Conservation (phyloP, 1,284 basidiomycete species). For the Exobasidium rhododendri region DNA sequence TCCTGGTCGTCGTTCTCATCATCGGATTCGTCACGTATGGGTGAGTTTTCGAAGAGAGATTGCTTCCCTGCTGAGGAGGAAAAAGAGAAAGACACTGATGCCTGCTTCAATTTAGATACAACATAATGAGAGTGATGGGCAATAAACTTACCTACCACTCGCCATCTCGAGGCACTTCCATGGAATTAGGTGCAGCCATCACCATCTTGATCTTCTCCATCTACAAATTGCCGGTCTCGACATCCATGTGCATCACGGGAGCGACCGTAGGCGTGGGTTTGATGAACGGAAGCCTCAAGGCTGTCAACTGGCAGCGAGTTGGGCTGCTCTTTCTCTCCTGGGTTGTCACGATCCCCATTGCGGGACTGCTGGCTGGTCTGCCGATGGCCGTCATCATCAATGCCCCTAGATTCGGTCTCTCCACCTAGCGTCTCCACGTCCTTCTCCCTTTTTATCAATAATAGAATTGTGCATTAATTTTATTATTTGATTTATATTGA, state of each 20-base stretch:
- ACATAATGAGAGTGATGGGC: slow-evolving; percentile 56
- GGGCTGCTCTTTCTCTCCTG: slow-evolving; percentile 20
- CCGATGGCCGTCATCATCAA: slow-evolving; percentile 21
- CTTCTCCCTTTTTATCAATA: too few relatives aligned
- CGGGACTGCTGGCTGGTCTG: slow-evolving; percentile 18
- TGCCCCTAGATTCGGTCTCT: slow-evolving; percentile 19
- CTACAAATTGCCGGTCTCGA: slow-evolving; percentile 55
- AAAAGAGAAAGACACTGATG: too few relatives aligned
- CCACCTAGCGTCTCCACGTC: too few relatives aligned
- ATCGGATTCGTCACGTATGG: slow-evolving; percentile 59
- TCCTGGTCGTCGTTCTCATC: slow-evolving; percentile 56
- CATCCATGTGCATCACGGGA: slow-evolving; percentile 59
- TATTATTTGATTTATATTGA: too few relatives aligned
- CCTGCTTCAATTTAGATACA: too few relatives aligned
- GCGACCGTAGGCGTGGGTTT: slow-evolving; percentile 58
- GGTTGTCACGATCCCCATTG: slow-evolving; percentile 21
- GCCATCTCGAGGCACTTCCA: slow-evolving; percentile 59
- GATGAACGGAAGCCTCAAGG: slow-evolving; percentile 55
- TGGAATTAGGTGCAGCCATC: slow-evolving; percentile 59
- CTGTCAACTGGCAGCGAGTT: slow-evolving; percentile 55
- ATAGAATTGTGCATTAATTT: too few relatives aligned
- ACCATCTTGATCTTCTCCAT: slow-evolving; percentile 54
- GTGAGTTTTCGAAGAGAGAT: too few relatives aligned
- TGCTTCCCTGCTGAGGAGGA: too few relatives aligned
- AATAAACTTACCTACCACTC: slow-evolving; percentile 59